Evolutionary conservation across 306 rosid genomes (phyloP), one percentile per base, ranked within the genome.

Genomic region (Trifolium pratense): DNA sequence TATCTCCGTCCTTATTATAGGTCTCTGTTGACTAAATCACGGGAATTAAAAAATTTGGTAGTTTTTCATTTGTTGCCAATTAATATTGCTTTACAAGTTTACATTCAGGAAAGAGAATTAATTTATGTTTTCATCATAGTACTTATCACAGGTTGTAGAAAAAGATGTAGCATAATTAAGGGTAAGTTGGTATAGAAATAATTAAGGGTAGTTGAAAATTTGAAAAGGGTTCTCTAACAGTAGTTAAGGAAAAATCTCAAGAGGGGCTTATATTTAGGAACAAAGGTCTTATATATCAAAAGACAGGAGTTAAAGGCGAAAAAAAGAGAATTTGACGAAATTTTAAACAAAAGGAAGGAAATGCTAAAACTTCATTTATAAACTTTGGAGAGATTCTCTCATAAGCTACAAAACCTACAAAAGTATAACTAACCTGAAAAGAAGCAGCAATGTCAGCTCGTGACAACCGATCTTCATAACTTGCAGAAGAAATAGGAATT

Each of bases 381-480:
- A 45, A 61, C 63, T 62, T 68, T 23, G 26, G n/a, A 45, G 34
- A 20, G 43, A 60, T 49, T 53, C 45, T 49, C 53, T 45, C 13
- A 14, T 63, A 48, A 66, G 46, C 53, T 66, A 68, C 31, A 71
- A 45, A 66, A 34, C 31, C 64, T 43, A 76, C 67, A 57, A 70
- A 68, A 53, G 2, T 60, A 68, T 62, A 65, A 55, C 79, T 66
- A 66, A 93, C 98, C 98, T 93, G 98, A 87, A 94, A 94, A 74
- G 98, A 88, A 62, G 98, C 94, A 73, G 98, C 98, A 76, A 91
- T 89, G 87, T 94, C 92, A 79, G 97, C 98, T 78, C 98, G 86
- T 66, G 86, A 77, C 64, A 80, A 57, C 81, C 91, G 87, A 32
- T 94, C 98, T 79, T 87, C 80, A 45, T 73, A 32, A 73, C 79